Evolutionary conservation across 768 basidiomycete species (phyloP).

Genomic region (Stropharia rugosoannulata): DNA sequence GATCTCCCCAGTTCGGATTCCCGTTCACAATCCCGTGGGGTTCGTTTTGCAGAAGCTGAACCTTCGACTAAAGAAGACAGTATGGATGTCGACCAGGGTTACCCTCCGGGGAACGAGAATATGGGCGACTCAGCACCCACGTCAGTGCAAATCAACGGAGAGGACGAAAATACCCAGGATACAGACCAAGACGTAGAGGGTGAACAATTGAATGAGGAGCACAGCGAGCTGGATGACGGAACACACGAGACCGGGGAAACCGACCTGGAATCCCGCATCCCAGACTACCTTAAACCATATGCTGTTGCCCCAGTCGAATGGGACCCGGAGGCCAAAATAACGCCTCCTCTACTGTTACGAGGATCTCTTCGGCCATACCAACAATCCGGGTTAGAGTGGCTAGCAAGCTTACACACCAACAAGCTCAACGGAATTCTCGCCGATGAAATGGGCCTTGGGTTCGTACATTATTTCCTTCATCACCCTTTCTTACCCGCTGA

Average conservation of each 20-base stretch:
- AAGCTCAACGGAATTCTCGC: conserved; percentile 83
- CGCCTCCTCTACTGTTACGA: conserved; percentile 73
- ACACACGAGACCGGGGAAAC: conserved; percentile 27
- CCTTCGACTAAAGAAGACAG: background rate
- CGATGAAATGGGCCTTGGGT: conserved; percentile 97
- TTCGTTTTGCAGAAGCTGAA: background rate
- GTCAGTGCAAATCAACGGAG: no score
- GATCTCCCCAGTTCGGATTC: background rate
- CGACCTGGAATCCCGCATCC: conserved; percentile 33
- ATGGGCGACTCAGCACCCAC: no score
- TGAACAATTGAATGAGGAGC: conserved; percentile 12
- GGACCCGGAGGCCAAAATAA: conserved; percentile 57
- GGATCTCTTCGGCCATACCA: conserved; percentile 92
- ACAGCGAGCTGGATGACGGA: conserved; percentile 32
- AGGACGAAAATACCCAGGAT: background rate
- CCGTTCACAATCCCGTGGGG: background rate
- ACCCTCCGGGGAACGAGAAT: no score
- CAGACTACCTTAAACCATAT: conserved; percentile 63
- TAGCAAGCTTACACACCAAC: conserved; percentile 81
- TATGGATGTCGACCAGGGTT: background rate
- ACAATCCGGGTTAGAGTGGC: conserved; percentile 91
- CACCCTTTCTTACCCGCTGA: background rate
- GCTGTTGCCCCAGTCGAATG: conserved; percentile 73
- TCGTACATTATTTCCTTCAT: conserved; percentile 23
- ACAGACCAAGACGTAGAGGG: conserved; percentile 1